Conservation (phyloP, 768 basidiomycete genomes). For the Tephrocybe rancida region DNA sequence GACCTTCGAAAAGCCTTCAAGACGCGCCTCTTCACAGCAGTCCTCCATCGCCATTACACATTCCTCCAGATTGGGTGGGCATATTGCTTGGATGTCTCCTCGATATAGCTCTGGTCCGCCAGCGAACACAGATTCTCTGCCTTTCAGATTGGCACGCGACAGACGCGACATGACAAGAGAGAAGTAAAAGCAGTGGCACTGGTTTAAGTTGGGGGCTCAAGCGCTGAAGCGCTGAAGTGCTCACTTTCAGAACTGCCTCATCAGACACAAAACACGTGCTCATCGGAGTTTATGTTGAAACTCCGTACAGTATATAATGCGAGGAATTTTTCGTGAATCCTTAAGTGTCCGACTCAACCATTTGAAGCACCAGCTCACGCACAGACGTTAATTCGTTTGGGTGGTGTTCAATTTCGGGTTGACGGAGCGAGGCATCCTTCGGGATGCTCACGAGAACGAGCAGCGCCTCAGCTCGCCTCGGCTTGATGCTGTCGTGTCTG, state of each 20-base stretch:
- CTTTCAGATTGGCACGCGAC: slow-evolving; percentile 53
- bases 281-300: slow-evolving; percentile 21
- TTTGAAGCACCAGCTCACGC: slow-evolving; percentile 60
- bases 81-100: slow-evolving; percentile 63
- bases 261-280: slow-evolving; percentile 14
- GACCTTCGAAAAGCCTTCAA: background rate
- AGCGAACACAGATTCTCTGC: slow-evolving; percentile 72
- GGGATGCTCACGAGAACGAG: slow-evolving; percentile 42
- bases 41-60: slow-evolving; percentile 81
- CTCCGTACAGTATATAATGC: slow-evolving; percentile 33
- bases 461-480: slow-evolving; percentile 27
- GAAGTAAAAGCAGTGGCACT: background rate
- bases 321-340: slow-evolving; percentile 23
- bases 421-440: slow-evolving; percentile 72
- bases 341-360: slow-evolving; percentile 70
- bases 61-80: slow-evolving; percentile 72
- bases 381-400: slow-evolving; percentile 51
- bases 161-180: slow-evolving; percentile 45
- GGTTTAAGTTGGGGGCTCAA: background rate
- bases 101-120: slow-evolving; percentile 68
- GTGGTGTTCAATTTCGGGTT: slow-evolving; percentile 71
- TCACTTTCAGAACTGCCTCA: background rate
- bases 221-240: no score
- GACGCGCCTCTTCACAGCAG: slow-evolving; percentile 74
- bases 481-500: slow-evolving; percentile 39